These are phyloP conservation scores for Penicillium sp. DNA, from an alignment of 2,329 filamentous ascomycete species.

Conservation along the genomic window DNA sequence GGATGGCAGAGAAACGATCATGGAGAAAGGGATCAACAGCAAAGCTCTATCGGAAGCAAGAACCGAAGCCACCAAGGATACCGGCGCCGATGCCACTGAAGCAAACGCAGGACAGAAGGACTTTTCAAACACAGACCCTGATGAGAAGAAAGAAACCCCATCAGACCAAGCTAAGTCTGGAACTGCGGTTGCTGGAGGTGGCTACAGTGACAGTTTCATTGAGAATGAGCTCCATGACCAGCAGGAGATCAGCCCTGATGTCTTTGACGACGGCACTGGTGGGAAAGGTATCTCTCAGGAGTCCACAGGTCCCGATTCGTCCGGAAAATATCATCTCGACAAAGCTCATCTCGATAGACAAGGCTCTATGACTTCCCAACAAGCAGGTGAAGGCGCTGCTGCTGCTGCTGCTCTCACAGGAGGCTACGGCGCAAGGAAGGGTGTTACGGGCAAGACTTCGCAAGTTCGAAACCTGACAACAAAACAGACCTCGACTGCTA, in stretches of 20 bases:
- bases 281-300: constrained; percentile 2
- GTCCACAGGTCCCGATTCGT: neutral
- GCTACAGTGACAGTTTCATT: neutral
- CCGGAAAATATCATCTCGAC: constrained; percentile 3
- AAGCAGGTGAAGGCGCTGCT: constrained; percentile 2
- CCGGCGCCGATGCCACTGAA: neutral
- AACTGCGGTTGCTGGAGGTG: neutral
- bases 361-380: neutral
- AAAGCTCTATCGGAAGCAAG: neutral
- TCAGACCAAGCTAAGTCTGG: neutral
- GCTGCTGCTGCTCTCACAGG: neutral
- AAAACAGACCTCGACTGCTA: neutral
- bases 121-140: neutral
- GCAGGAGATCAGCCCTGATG: constrained; percentile 11
- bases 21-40: constrained; percentile 7
- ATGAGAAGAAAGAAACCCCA: neutral
- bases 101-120: neutral
- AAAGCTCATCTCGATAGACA: neutral
- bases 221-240: constrained; percentile 16
- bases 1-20: neutral
- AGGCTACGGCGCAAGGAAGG: constrained; percentile 5
- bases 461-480: neutral
- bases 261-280: constrained; percentile 12
- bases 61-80: neutral
- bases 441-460: neutral